Evolutionary conservation across 129 eudicot genomes (phyloP).

Genomic region (Flaveria robusta): DNA sequence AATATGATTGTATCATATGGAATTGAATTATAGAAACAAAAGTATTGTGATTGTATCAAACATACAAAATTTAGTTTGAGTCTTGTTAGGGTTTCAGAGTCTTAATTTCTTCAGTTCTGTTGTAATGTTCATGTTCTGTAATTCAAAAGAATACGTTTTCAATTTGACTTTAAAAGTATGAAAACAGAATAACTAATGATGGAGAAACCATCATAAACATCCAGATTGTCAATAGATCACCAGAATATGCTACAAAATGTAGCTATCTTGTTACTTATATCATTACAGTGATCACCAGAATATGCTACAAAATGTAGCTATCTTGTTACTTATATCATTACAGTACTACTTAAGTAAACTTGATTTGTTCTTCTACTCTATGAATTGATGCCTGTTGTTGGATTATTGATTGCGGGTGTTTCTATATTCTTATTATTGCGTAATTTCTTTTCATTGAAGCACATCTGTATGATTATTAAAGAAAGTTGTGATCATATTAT

Average conservation of each 20-base stretch:
- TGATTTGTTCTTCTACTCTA: not conserved
- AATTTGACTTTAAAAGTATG: not conserved
- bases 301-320: constrained; percentile 21
- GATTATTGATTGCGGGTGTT: constrained; percentile 7
- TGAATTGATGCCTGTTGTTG: constrained; percentile 9
- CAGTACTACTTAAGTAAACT: not conserved
- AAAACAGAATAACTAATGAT: not conserved
- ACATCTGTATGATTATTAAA: not conserved
- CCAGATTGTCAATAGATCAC: not conserved
- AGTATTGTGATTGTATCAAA: not conserved
- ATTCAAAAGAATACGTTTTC: not conserved
- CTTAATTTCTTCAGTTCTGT: not conserved
- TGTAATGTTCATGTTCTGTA: not conserved
- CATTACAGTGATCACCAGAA: constrained; percentile 1
- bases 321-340: not conserved
- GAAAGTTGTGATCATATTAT: not conserved
- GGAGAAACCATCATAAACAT: not conserved
- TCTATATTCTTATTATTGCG: not conserved
- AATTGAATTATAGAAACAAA: not conserved
- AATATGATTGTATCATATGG: too few species aligned
- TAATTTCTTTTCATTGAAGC: not conserved
- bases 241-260: constrained; percentile 17
- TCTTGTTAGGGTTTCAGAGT: constrained; percentile 4
- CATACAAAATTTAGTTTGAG: not conserved
- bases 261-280: constrained; percentile 4